Evolutionary conservation across 495 filamentous ascomycete genomes (phyloP).

Genomic region (Penicillium canescens): DNA sequence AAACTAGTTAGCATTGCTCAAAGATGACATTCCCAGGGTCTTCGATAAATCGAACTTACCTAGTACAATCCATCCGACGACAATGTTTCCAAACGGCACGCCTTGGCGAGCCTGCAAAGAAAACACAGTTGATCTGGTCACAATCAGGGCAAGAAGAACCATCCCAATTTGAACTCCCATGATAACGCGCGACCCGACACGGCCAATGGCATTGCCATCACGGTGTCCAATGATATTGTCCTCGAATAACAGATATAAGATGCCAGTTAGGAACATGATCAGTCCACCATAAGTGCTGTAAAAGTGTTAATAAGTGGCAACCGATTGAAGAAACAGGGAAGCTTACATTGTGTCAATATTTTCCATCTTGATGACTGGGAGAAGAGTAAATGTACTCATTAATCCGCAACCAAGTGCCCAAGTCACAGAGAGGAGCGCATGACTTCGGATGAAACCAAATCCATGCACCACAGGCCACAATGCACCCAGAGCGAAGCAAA

Average conservation of each 20-base stretch:
- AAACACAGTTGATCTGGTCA: conserved; percentile 78
- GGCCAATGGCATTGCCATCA: conserved; percentile 29
- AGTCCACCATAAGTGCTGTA: conserved; percentile 70
- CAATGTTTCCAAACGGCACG: conserved; percentile 85
- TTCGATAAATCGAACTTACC: conserved; percentile 50
- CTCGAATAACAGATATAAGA: conserved; percentile 82
- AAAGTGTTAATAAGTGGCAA: conserved; percentile 24
- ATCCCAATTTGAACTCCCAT: conserved; percentile 73
- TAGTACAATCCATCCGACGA: conserved; percentile 82
- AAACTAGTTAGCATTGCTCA: conserved; percentile 6
- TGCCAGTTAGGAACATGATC: conserved; percentile 76
- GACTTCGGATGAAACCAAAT: conserved; percentile 62
- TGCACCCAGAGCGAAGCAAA: conserved; percentile 71
- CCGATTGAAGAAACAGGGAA: not conserved
- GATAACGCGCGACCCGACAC: conserved; percentile 51
- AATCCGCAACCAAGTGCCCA: conserved; percentile 76
- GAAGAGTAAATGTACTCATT: conserved; percentile 90
- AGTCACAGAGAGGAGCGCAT: conserved; percentile 60
- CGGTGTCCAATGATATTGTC: conserved; percentile 56
- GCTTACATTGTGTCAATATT: conserved; percentile 74
- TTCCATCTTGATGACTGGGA: conserved; percentile 85
- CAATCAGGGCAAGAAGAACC: conserved; percentile 76
- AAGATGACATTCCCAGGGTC: not conserved
- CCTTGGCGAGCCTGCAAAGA: conserved; percentile 86
- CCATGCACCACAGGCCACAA: conserved; percentile 83